Conservation (phyloP, 306 rosid species). For the Dryas alaskensis region DNA sequence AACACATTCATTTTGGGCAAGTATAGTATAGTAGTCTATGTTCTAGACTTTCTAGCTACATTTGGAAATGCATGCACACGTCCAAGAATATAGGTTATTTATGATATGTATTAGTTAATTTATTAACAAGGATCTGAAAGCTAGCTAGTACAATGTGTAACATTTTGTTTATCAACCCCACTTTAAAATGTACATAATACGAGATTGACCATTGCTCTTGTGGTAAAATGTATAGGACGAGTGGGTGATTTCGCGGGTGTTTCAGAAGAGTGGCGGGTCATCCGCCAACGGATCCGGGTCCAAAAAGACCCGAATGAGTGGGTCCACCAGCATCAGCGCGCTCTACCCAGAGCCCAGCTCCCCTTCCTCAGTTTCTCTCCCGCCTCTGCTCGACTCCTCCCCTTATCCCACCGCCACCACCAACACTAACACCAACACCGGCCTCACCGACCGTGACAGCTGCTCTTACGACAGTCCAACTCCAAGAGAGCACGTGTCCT, state of each 20-base stretch:
- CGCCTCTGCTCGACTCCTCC: slow-evolving; percentile 80
- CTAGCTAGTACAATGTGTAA: no score
- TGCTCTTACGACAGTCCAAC: slow-evolving; percentile 47
- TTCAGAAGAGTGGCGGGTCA: slow-evolving; percentile 53
- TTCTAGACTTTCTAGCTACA: background rate
- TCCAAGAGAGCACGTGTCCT: slow-evolving; percentile 98
- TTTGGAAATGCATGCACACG: background rate
- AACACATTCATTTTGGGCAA: no score
- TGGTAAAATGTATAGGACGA: slow-evolving; percentile 57
- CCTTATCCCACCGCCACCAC: slow-evolving; percentile 32
- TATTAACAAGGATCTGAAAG: no score
- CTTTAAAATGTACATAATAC: no score
- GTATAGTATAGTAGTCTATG: no score
- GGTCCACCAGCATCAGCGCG: slow-evolving; percentile 16
- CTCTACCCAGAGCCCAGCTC: slow-evolving; percentile 69
- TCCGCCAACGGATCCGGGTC: slow-evolving; percentile 32
- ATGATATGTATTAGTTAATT: no score
- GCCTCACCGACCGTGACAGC: slow-evolving; percentile 47
- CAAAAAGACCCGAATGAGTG: slow-evolving; percentile 43
- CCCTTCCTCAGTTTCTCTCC: slow-evolving; percentile 79
- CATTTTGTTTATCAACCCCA: no score
- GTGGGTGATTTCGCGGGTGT: slow-evolving; percentile 95
- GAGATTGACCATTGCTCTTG: no score
- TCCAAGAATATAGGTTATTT: no score
- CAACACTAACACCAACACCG: background rate